Evolutionary conservation across 2,329 filamentous ascomycete species (phyloP), one percentile per base, ranked within the genome.

Genomic region (Sarocladiaceae sp.): DNA sequence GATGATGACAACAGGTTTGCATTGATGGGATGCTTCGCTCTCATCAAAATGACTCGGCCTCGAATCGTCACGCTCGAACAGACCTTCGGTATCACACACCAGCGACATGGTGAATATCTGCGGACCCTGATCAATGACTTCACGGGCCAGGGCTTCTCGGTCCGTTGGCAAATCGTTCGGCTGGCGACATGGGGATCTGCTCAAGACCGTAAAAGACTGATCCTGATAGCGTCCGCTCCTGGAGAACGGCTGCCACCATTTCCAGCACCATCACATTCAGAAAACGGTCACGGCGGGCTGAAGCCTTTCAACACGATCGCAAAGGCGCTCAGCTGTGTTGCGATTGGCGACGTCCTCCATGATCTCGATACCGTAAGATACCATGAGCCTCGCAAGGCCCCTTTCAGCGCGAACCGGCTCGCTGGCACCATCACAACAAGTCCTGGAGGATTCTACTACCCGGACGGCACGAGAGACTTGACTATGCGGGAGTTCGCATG

Each of bases 41-140:
- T 91, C 0, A 68, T 93, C 1, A 66, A 76, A 4, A 77, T 77
- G 31, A 64, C 78, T 0, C 78, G 75, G 0, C 89, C 90, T 0
- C 76, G 90, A 0, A 62, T 94, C 0, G 78, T 89, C 2, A 95
- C 89, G 0, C 70, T 95, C 1, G 90, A 96, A 59, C 87, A 96
- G 61, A 92, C 90, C 0, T 84, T 82, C 50, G 89, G 88, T 0
- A 76, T 95, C 1, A 65, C 79, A 0, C 71, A 75, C 20, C 67
- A 77, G 0, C 66, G 73, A 0, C 82, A 85, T 52, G 64, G 69
- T 11, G 66, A 71, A 0, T 83, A 79, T 50, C 84, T 91, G 44
- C 72, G 77, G 35, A 68, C 74, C 0, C 66, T 92, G 0, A 70
- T 94, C 2, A 70, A 77, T 23, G 80, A 84, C 28, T 84, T 92